Evolutionary conservation across 2,329 filamentous ascomycete species (phyloP).

Genomic region (Fusarium hostae): DNA sequence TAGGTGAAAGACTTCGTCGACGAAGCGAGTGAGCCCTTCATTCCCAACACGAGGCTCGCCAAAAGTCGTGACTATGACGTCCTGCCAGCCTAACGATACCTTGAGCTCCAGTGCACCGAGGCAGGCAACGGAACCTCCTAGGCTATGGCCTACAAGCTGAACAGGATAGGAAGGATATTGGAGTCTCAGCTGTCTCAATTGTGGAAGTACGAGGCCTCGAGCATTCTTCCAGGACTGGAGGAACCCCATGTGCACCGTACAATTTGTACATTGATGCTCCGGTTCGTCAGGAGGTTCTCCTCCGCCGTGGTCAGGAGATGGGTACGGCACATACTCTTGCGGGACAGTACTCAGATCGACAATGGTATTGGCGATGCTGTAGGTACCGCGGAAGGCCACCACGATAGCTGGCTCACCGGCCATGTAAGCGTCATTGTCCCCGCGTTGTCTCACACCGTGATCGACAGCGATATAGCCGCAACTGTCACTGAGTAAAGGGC

Average conservation of each 20-base stretch:
- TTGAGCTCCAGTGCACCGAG: constrained; percentile 86
- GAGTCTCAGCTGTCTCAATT: constrained; percentile 68
- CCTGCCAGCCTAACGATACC: constrained; percentile 76
- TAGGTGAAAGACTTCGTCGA: constrained; percentile 65
- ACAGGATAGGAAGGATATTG: constrained; percentile 78
- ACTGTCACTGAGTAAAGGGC: constrained; percentile 84
- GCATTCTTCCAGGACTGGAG: constrained; percentile 85
- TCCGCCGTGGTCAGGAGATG: constrained; percentile 61
- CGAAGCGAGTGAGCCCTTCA: constrained; percentile 62
- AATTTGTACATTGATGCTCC: constrained; percentile 78
- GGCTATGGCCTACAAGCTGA: constrained; percentile 86
- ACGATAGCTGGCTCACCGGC: constrained; percentile 66
- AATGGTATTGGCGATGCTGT: constrained; percentile 91
- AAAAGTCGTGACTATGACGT: constrained; percentile 86
- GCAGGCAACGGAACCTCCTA: constrained; percentile 91
- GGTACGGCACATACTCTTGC: constrained; percentile 91
- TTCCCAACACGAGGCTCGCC: constrained; percentile 83
- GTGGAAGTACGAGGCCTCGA: constrained; percentile 73
- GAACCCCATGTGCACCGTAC: constrained; percentile 93
- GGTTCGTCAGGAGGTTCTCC: constrained; percentile 49
- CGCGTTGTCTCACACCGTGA: constrained; percentile 56
- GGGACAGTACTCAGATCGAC: constrained; percentile 89
- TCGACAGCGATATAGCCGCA: constrained; percentile 96
- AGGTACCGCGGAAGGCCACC: constrained; percentile 92
- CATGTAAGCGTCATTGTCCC: constrained; percentile 15